Evolutionary conservation across 192 early-diverging fungal species (phyloP).

Genomic region (Entrophospora sp.): DNA sequence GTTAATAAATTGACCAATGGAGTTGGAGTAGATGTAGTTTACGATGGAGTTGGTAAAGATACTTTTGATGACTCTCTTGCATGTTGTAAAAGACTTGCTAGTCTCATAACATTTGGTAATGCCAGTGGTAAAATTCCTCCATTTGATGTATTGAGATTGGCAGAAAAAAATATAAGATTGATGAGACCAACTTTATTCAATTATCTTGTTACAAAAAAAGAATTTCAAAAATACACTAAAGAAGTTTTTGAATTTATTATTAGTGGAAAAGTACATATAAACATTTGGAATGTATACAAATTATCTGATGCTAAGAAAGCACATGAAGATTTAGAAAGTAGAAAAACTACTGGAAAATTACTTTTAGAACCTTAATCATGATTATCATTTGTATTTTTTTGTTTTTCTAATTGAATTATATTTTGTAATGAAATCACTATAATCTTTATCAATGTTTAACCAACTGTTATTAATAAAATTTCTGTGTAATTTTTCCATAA

Average conservation of each 20-base stretch:
- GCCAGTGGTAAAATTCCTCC: conserved; percentile 71
- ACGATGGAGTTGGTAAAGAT: conserved; percentile 86
- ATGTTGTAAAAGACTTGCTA: conserved; percentile 54
- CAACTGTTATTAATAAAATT: too few relatives aligned
- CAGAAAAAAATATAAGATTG: conserved; percentile 63
- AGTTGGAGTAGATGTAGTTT: conserved; percentile 71
- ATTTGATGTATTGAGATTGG: conserved; percentile 45
- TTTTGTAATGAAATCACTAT: too few relatives aligned
- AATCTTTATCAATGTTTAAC: too few relatives aligned
- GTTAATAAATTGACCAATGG: conserved; percentile 67
- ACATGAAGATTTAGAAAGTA: conserved; percentile 66
- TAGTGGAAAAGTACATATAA: conserved; percentile 51
- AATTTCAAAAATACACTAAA: conserved; percentile 50
- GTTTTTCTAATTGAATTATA: too few relatives aligned
- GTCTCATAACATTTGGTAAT: conserved; percentile 82
- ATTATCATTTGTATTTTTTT: too few relatives aligned
- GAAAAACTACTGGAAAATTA: conserved; percentile 68
- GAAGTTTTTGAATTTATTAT: conserved; percentile 55
- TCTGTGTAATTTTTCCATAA: conserved; percentile 21
- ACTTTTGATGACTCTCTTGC: conserved; percentile 71
- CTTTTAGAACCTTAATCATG: conserved; percentile 31
- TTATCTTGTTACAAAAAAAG: conserved; percentile 59
- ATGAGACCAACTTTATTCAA: conserved; percentile 65
- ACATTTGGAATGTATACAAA: conserved; percentile 67
- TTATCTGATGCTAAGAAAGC: conserved; percentile 67